Conservation (phyloP, 345 rosid genomes). For the Gossypium turneri region DNA sequence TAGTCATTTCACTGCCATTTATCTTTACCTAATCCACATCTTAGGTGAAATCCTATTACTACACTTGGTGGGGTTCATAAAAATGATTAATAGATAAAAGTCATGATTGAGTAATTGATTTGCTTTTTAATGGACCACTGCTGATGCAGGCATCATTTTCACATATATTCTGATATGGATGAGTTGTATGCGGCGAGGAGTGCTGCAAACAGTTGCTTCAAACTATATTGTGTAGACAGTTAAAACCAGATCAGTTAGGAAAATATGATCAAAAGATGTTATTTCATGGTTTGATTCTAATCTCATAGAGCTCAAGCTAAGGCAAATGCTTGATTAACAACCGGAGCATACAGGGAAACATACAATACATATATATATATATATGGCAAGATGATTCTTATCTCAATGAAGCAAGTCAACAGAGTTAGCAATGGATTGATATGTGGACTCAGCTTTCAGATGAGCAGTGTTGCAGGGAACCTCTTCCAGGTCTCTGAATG, state of each 20-base stretch:
- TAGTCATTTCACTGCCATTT: background rate
- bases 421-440: slow-evolving; percentile 31
- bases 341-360: slow-evolving; percentile 23
- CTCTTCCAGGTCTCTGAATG: slow-evolving; percentile 52
- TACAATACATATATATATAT: slow-evolving; percentile 1
- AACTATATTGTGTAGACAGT: background rate
- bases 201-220: slow-evolving; percentile 8
- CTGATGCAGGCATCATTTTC: slow-evolving; percentile 28
- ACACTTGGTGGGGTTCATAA: slow-evolving; percentile 25
- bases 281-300: slow-evolving; percentile 30
- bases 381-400: slow-evolving; percentile 18
- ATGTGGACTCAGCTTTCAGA: slow-evolving; percentile 39
- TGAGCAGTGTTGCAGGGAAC: slow-evolving; percentile 43
- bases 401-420: slow-evolving; percentile 44
- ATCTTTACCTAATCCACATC: slow-evolving; percentile 4
- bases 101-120: slow-evolving; percentile 37
- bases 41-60: slow-evolving; percentile 17
- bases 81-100: slow-evolving; percentile 24
- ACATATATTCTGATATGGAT: slow-evolving; percentile 18
- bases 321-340: slow-evolving; percentile 17
- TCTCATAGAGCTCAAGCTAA: slow-evolving; percentile 20
- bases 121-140: slow-evolving; percentile 35
- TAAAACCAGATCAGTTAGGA: slow-evolving; percentile 12
- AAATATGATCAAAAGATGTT: slow-evolving; percentile 25
- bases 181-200: slow-evolving; percentile 33